These are phyloP conservation scores for Xylariales sp. DNA, from an alignment of 2,329 filamentous ascomycete species.

Conservation along the genomic window DNA sequence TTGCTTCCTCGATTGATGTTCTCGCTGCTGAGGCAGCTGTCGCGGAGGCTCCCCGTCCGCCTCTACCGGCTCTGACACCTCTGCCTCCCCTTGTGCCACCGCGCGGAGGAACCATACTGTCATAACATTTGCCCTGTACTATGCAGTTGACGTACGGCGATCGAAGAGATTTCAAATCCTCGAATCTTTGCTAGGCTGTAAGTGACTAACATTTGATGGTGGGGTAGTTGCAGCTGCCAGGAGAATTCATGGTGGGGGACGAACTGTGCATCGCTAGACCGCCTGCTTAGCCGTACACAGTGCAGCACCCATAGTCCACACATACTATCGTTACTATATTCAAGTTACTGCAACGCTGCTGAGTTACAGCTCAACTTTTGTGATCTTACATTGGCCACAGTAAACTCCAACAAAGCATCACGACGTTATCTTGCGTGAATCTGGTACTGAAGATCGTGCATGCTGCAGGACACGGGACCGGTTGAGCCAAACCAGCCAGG, in stretches of 20 bases:
- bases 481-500: too few species aligned
- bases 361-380: too few species aligned
- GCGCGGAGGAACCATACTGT: conserved; percentile 12
- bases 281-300: neutral
- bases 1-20: conserved; percentile 3
- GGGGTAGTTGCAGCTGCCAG: neutral
- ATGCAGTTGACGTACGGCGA: neutral
- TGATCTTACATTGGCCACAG: too few species aligned
- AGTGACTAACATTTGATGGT: neutral
- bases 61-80: conserved; percentile 10
- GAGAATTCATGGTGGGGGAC: conserved; percentile 7
- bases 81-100: conserved; percentile 12
- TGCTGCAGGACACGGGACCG: too few species aligned
- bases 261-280: conserved; percentile 1
- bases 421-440: too few species aligned
- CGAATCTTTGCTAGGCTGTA: neutral
- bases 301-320: too few species aligned
- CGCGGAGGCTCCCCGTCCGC: conserved; percentile 8
- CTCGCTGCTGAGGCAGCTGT: conserved; percentile 2
- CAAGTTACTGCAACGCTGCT: too few species aligned
- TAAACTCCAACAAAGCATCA: too few species aligned
- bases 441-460: neutral
- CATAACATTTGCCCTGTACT: conserved; percentile 9
- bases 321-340: too few species aligned
- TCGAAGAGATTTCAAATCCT: neutral